These are phyloP conservation scores for Medicago arabica DNA, from an alignment of 306 rosid species.

Conservation along the genomic window DNA sequence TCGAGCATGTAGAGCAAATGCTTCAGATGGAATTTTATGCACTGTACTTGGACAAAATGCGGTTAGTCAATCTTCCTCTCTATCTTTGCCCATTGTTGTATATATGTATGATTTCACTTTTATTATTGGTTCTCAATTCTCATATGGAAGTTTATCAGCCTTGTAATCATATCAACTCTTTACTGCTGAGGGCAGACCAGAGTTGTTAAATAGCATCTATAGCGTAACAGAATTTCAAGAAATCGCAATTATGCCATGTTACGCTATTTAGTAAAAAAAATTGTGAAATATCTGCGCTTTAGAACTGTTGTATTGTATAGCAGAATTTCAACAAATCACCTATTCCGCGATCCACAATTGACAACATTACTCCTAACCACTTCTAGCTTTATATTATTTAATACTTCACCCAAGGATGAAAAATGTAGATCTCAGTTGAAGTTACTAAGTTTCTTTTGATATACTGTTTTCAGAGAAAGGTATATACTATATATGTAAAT, in stretches of 20 bases:
- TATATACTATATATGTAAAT: not conserved
- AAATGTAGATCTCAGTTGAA: not conserved
- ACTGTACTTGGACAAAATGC: constrained; percentile 97
- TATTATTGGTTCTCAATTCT: constrained; percentile 2
- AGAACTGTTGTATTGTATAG: not conserved
- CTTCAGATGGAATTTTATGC: constrained; percentile 95
- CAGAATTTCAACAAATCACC: not conserved
- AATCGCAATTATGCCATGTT: not conserved
- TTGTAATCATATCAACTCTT: constrained; percentile 6
- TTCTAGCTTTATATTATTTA: too few species aligned
- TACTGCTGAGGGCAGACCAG: not conserved
- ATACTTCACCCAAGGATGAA: not conserved
- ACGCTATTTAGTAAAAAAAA: not conserved
- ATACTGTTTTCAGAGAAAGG: too few species aligned
- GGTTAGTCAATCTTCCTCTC: constrained; percentile 62
- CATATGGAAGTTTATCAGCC: not conserved
- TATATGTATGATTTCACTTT: constrained; percentile 10
- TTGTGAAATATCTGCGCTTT: not conserved
- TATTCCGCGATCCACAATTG: not conserved
- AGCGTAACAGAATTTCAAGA: not conserved
- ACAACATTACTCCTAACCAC: not conserved
- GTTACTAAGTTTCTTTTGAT: not conserved
- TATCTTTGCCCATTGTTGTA: constrained; percentile 3
- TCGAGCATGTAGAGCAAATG: constrained; percentile 92
- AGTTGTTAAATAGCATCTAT: not conserved